Base-by-base conservation (phyloP, 2,329 filamentous ascomycete species). In the Proliferodiscus dingleyae region DNA sequence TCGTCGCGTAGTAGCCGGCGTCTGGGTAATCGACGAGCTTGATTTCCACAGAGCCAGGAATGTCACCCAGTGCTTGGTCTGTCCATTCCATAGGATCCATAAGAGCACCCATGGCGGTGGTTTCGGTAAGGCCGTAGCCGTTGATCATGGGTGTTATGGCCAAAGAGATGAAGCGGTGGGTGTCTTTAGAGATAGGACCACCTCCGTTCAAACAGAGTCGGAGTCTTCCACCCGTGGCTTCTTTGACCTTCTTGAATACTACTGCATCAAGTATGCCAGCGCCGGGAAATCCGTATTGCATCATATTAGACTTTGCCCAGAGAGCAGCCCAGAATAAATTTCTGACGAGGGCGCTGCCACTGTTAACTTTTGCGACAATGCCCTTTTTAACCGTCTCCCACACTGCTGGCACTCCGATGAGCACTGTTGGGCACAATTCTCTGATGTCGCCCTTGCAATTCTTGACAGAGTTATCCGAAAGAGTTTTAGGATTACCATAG, bases 321-420 rank as follows among this genome's bases (percentile, higher is more conserved):
- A 78, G 73, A 18, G 80, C 80, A 28, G 72, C 72, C 80, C 79
- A 83, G 75, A 98, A 98, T 51, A 97, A 69, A 59, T 83, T 82
- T 68, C 75, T 83, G 47, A 84, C 76, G 33, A 97, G 47, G n/a
- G 76, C 67, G 60, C 82, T 83, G 51, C 85, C 78, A 47, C 77
- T 71, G 62, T 87, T 84, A 49, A 97, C 83, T 67, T 63, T 61
- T 15, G 56, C 67, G 53, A 91, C 73, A 60, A 98, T 87, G 44
- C 93, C 93, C 74, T 98, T 98, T 74, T 89, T 91, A 60, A 98
- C 85, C 1, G 88, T 90, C 70, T 98, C 93, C 90, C 91, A 98
- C 24, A 98, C 85, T 47, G 94, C 90, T 2, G 93, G 93, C 3
- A 98, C 93, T 65, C 93, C 93, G 30, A 96, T 86, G 64, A 98